Conservation (phyloP, 2,329 filamentous ascomycete species). For the Trichoderma sp. region DNA sequence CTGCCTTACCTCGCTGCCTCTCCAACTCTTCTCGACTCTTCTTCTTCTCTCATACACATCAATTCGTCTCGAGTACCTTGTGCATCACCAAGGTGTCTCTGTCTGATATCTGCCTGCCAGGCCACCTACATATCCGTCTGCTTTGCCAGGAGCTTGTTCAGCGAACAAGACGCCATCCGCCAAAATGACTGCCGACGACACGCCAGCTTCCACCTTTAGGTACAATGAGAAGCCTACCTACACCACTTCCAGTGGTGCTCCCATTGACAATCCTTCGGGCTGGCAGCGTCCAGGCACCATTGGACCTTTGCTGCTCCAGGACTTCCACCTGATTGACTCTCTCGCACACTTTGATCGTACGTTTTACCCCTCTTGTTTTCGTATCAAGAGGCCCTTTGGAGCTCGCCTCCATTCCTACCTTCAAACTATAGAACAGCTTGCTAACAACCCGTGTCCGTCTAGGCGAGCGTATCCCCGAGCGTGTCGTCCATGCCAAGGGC, state of each 20-base stretch:
- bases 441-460: conserved; percentile 15
- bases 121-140: background rate
- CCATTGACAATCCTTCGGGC: conserved; percentile 54
- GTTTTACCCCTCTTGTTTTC: background rate
- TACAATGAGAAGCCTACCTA: conserved; percentile 63
- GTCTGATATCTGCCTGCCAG: background rate
- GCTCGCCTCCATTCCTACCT: background rate
- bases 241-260: conserved; percentile 63
- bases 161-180: background rate
- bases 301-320: conserved; percentile 65
- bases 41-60: background rate
- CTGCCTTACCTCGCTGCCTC: background rate
- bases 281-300: conserved; percentile 58
- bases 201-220: conserved; percentile 51
- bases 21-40: background rate
- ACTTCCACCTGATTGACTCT: conserved; percentile 67
- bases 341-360: conserved; percentile 57
- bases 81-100: background rate
- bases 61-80: background rate
- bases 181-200: conserved; percentile 50
- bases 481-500: conserved; percentile 44
- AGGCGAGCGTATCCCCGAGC: conserved; percentile 54
- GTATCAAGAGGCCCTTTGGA: background rate
- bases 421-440: background rate
- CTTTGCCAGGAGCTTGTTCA: background rate